phyloP scores from a whole-genome alignment of 2,329 filamentous ascomycete species.

The Pseudocercospora crystallina region DNA sequence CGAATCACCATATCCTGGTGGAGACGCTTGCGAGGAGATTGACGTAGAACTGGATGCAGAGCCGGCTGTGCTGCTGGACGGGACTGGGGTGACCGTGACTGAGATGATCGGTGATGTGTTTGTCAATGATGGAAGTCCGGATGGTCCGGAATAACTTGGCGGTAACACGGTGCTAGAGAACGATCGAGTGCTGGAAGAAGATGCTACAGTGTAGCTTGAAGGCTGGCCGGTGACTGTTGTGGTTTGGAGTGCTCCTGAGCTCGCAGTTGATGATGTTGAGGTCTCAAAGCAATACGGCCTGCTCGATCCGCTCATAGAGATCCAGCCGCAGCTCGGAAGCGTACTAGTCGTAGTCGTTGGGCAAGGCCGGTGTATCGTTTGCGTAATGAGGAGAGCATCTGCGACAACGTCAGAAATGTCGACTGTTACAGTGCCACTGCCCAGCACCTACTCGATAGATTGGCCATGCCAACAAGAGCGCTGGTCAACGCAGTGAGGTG shows the following conservation, averaged over 20 bases:
- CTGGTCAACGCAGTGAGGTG: background rate
- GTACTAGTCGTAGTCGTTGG: slow-evolving; percentile 1
- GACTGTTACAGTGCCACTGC: background rate
- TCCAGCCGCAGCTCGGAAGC: slow-evolving; percentile 7
- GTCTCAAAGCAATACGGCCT: slow-evolving; percentile 8
- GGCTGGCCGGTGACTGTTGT: too few relatives aligned
- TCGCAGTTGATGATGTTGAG: background rate
- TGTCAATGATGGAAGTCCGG: background rate
- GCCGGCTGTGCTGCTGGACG: background rate
- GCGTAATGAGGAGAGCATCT: slow-evolving; percentile 5
- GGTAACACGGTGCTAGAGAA: background rate
- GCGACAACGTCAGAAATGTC: background rate
- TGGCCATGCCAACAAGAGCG: background rate
- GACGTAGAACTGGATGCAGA: background rate
- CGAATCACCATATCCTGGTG: background rate
- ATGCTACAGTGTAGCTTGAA: too few relatives aligned
- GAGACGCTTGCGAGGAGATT: too few relatives aligned
- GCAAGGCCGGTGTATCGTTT: slow-evolving; percentile 1
- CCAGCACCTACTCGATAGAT: background rate
- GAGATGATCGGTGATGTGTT: background rate
- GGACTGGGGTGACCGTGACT: slow-evolving; percentile 5
- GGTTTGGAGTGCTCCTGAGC: too few relatives aligned
- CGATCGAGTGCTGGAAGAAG: background rate
- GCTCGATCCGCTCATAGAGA: slow-evolving; percentile 1
- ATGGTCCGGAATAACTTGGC: background rate